Evolutionary conservation across 164 flowering plant species (phyloP).

Genomic region (Sedum album): DNA sequence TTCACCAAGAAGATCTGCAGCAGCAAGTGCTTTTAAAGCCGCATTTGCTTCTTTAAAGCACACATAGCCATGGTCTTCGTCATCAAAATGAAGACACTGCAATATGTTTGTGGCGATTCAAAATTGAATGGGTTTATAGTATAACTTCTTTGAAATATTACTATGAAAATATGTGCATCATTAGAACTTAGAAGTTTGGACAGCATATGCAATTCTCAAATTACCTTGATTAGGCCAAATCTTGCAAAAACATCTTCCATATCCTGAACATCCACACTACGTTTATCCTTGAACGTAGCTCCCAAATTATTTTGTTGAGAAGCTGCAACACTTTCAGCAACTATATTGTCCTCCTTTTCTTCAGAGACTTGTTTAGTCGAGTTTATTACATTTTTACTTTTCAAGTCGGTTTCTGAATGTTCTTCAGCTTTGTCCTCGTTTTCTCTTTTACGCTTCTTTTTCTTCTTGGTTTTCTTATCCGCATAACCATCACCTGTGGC

Average conservation of each 20-base stretch:
- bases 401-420: background rate
- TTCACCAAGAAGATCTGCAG: slow-evolving; percentile 8
- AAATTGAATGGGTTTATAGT: background rate
- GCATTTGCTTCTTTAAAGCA: slow-evolving; percentile 10
- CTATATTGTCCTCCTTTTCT: background rate
- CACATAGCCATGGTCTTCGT: background rate
- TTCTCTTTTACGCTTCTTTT: slow-evolving; percentile 15
- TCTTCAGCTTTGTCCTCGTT: slow-evolving; percentile 15
- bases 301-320: background rate
- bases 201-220: background rate
- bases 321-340: background rate
- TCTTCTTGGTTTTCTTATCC: slow-evolving; percentile 10
- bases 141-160: background rate
- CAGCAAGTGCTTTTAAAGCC: slow-evolving; percentile 7
- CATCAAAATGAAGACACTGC: slow-evolving; percentile 2
- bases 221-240: slow-evolving; percentile 13
- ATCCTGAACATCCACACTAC: background rate
- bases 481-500: slow-evolving; percentile 10
- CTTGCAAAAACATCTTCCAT: slow-evolving; percentile 10
- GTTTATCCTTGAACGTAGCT: background rate
- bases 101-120: background rate
- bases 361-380: background rate
- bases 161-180: background rate
- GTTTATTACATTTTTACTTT: slow-evolving; percentile 4
- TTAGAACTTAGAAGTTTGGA: background rate